Percentiles rank a stretch among this genome's conserved stretches.
phyloP scores from a whole-genome alignment of 2,329 filamentous ascomycete genomes.

The Trichoderma pleuroti region DNA sequence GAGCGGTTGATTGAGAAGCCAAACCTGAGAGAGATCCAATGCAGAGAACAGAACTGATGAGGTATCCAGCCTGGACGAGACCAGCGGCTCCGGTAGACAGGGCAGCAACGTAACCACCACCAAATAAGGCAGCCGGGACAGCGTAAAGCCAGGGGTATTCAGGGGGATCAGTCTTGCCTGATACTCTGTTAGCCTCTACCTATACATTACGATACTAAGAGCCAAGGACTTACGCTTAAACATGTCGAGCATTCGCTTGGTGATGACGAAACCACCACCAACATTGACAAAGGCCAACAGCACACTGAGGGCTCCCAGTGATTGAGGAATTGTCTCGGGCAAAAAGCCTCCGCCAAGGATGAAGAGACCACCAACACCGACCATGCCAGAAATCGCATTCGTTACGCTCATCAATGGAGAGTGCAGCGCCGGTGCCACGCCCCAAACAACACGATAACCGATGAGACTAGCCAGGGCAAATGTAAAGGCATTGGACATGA shows the following conservation, averaged over 20 bases:
- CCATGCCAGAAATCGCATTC: constrained; percentile 90
- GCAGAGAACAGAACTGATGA: constrained; percentile 79
- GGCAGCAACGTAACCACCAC: constrained; percentile 75
- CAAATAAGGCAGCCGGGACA: constrained; percentile 71
- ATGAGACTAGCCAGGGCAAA: constrained; percentile 81
- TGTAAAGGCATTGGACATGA: constrained; percentile 85
- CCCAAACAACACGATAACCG: constrained; percentile 86
- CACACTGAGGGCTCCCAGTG: constrained; percentile 74
- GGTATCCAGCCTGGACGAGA: constrained; percentile 81
- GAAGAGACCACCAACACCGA: constrained; percentile 83
- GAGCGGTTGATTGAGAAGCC: constrained; percentile 76
- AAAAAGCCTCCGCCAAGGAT: constrained; percentile 79
- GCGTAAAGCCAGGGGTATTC: constrained; percentile 88
- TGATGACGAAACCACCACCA: constrained; percentile 84
- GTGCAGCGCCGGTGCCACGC: constrained; percentile 76
- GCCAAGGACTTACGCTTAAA: constrained; percentile 59
- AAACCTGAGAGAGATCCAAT: constrained; percentile 80
- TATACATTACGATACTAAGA: neutral
- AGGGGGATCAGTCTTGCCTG: constrained; percentile 74
- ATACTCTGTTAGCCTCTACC: constrained; percentile 20
- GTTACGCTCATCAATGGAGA: constrained; percentile 91
- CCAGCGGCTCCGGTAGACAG: constrained; percentile 79
- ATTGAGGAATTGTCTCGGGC: constrained; percentile 74
- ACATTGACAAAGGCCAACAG: constrained; percentile 85
- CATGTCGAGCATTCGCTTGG: constrained; percentile 92